Conservation (phyloP, 495 filamentous ascomycete species). For the Rhypophila decipiens region DNA sequence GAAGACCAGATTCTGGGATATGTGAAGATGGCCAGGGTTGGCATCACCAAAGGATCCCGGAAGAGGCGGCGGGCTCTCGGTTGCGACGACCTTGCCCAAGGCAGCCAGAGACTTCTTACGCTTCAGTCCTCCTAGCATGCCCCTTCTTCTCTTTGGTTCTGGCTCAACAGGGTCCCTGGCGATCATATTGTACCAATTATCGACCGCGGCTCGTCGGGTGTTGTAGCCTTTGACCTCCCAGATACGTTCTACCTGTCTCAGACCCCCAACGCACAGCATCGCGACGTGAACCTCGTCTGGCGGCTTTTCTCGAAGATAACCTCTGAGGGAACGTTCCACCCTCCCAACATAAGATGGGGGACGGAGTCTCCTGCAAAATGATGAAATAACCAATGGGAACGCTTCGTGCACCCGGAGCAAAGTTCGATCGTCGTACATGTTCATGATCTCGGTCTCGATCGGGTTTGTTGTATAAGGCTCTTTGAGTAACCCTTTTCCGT, state of each 20-base stretch:
- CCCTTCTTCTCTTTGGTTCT: slow-evolving; percentile 38
- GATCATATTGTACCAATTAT: slow-evolving; percentile 46
- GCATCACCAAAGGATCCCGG: slow-evolving; percentile 1
- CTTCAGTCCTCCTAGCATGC: slow-evolving; percentile 39
- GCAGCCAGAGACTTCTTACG: slow-evolving; percentile 42
- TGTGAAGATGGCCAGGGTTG: slow-evolving; percentile 3
- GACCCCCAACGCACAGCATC: slow-evolving; percentile 46
- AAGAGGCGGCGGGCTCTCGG: neutral
- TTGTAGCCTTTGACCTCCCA: slow-evolving; percentile 58
- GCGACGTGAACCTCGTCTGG: slow-evolving; percentile 50
- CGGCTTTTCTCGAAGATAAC: slow-evolving; percentile 49
- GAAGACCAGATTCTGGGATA: slow-evolving; percentile 37
- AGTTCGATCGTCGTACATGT: slow-evolving; percentile 51
- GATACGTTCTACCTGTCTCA: slow-evolving; percentile 48
- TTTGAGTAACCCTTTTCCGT: slow-evolving; percentile 30
- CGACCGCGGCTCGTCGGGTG: slow-evolving; percentile 43
- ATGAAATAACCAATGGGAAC: slow-evolving; percentile 50
- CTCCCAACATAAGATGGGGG: slow-evolving; percentile 52
- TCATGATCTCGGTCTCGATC: slow-evolving; percentile 48
- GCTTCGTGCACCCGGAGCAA: slow-evolving; percentile 48
- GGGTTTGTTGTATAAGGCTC: slow-evolving; percentile 44
- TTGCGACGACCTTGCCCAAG: slow-evolving; percentile 15
- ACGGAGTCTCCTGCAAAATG: slow-evolving; percentile 47
- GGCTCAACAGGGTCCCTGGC: slow-evolving; percentile 34
- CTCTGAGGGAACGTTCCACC: slow-evolving; percentile 49